Evolutionary conservation across 148 eudicot genomes (phyloP), one percentile per base, ranked within the genome.

Genomic region (Cornus florida): DNA sequence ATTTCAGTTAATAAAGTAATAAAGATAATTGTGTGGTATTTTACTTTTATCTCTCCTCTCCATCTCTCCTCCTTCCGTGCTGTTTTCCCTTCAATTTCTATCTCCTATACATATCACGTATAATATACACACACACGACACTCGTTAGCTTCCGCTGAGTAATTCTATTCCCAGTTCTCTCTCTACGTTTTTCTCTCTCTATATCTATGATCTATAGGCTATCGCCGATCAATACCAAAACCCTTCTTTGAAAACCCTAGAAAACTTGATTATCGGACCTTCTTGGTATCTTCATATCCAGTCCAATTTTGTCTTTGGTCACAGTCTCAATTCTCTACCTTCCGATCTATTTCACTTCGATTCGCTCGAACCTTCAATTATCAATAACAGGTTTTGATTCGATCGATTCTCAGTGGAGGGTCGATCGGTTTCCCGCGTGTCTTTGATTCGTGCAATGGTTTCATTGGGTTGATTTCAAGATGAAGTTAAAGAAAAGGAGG

Each of bases 401-500:
- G 76, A 41, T 31, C 76, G 66, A 31, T 74, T 74, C 76, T 59
- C 43, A 16, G 46, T 11, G 14, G 46, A 74, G 64, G 74, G 75
- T 86, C 84, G 83, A 75, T 78, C 85, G 78, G 32, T 79, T 69
- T 59, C 19, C 78, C 33, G 56, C 23, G 56, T 7, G 33, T 72
- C 43, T 50, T 69, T 43, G 41, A 70, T 67, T 76, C 64, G 80
- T 74, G 79, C 67, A 67, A 91, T 91, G 95, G 70, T 90, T 80
- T 72, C 80, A 66, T 62, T 78, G 43, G 77, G 83, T 82, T 86
- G 80, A 80, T 84, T 81, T 69, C 75, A 78, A 78, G 76, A 93
- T 93, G 97, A 93, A 92, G 92, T 82, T 88, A 39, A 93, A 92
- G 78, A 85, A 90, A 48, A 81, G 92, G 85, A 92, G 97, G 89